Base-by-base conservation (phyloP, 495 filamentous ascomycete species). In the Daldinia concentrica region DNA sequence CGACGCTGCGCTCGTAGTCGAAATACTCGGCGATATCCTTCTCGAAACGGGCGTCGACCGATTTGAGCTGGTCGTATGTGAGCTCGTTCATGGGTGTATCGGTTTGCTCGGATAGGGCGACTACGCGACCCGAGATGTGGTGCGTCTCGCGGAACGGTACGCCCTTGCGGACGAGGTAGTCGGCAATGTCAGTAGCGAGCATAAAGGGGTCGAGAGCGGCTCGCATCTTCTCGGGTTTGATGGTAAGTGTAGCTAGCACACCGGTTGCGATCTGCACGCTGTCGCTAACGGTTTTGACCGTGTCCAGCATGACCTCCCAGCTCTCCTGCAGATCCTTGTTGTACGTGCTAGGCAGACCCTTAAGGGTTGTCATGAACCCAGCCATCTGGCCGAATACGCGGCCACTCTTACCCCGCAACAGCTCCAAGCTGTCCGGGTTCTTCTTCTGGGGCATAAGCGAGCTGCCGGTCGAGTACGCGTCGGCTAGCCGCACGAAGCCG, bases 291-390 rank as follows among this genome's bases (percentile, higher is more conserved):
- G 94, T 97, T 83, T 94, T 93, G 78, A 96, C 87, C 77, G 90
- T 89, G 81, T 97, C 92, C 29, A 98, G 87, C 79, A 98, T 86
- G 45, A 92, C 91, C 83, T 97, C 93, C 68, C 93, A 89, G 65
- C 88, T 90, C 82, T 98, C 95, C 81, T 98, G 95, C 15, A 97
- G 83, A 77, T 97, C 92, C 83, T 97, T 97, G 84, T 98, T 97
- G 85, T 97, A 98, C 6, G 93, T 96, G 26, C 89, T 91, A 2
- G 95, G 93, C 22, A 97, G 85, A 36, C 91, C 91, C 84, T 98
- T 98, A 77, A 92, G 88, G 14, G 90, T 95, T 79, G 86, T 88
- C 89, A 93, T 95, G 72, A 98, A 84, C 36, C 95, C 95, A 7
- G 92, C 86, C 90, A 97, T 93, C 74, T 94, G 90, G 1, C 93